Percentiles rank a stretch among this genome's conserved stretches.
phyloP scores from a whole-genome alignment of 2,329 filamentous ascomycete genomes.

The Cladobotryum protrusum region DNA sequence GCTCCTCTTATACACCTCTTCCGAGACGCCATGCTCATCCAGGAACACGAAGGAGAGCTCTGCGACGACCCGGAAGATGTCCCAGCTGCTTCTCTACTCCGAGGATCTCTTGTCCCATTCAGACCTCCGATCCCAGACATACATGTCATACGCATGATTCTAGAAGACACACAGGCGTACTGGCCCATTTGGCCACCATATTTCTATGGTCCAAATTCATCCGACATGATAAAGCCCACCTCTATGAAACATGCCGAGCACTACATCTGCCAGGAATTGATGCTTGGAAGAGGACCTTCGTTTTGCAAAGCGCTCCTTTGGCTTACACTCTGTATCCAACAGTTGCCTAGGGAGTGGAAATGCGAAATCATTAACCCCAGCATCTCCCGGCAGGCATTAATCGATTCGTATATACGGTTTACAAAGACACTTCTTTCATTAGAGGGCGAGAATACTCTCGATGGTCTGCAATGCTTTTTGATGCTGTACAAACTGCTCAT shows the following conservation, averaged over 20 bases:
- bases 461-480: conserved; percentile 47
- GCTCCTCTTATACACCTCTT: conserved; percentile 10
- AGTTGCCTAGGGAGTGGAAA: conserved; percentile 27
- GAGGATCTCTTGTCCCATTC: conserved; percentile 11
- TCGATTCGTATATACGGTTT: conserved; percentile 39
- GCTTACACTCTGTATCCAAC: conserved; percentile 34
- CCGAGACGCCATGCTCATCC: conserved; percentile 11
- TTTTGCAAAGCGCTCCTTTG: conserved; percentile 37
- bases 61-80: conserved; percentile 9
- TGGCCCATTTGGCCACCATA: conserved; percentile 21
- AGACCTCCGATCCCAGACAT: conserved; percentile 8
- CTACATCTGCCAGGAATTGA: conserved; percentile 31
- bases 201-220: conserved; percentile 7
- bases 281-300: conserved; percentile 24
- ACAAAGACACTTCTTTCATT: conserved; percentile 40
- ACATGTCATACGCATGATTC: conserved; percentile 14
- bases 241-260: conserved; percentile 14
- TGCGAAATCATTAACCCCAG: conserved; percentile 27
- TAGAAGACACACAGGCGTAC: conserved; percentile 17
- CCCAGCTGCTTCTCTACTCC: conserved; percentile 1
- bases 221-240: conserved; percentile 6
- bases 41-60: conserved; percentile 7
- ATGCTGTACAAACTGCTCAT: conserved; percentile 47
- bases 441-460: conserved; percentile 44
- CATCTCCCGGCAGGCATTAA: conserved; percentile 34